Evolutionary conservation across 2,329 filamentous ascomycete species (phyloP).

Genomic region (Neonectria punicea): DNA sequence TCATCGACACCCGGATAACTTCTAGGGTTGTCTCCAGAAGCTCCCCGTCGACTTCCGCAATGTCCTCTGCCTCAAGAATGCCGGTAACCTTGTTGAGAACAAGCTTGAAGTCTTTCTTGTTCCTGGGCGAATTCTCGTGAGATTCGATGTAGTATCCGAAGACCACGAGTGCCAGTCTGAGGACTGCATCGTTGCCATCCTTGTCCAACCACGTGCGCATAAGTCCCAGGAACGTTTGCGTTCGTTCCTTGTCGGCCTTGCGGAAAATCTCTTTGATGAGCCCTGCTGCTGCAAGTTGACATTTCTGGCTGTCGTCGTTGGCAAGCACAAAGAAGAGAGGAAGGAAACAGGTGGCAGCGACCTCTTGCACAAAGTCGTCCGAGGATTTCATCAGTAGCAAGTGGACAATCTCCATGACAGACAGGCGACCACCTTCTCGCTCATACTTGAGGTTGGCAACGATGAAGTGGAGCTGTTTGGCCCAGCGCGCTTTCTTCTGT

Average conservation of each 20-base stretch:
- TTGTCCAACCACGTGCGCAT: constrained; percentile 82
- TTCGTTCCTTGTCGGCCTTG: constrained; percentile 77
- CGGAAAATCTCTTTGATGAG: constrained; percentile 85
- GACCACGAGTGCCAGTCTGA: constrained; percentile 79
- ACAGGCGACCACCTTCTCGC: constrained; percentile 86
- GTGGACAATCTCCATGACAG: constrained; percentile 92
- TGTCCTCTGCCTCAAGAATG: constrained; percentile 65
- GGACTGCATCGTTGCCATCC: constrained; percentile 75
- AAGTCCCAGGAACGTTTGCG: constrained; percentile 75
- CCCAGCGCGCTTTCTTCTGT: constrained; percentile 88
- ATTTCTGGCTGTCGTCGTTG: constrained; percentile 89
- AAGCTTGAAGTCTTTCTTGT: constrained; percentile 74
- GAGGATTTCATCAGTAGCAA: constrained; percentile 87
- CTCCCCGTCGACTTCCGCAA: constrained; percentile 71
- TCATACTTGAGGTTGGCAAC: constrained; percentile 92
- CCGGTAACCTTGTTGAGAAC: constrained; percentile 66
- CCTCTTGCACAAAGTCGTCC: constrained; percentile 83
- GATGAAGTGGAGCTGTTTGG: constrained; percentile 88
- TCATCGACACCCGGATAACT: constrained; percentile 73
- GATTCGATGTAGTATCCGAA: constrained; percentile 87
- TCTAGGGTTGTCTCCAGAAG: constrained; percentile 79
- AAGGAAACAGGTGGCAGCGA: constrained; percentile 84
- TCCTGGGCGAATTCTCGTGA: constrained; percentile 66
- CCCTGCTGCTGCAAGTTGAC: constrained; percentile 81
- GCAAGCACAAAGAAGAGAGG: constrained; percentile 86